phyloP scores from a whole-genome alignment of 208 protist genomes.

The Histomonas meleagridis region DNA sequence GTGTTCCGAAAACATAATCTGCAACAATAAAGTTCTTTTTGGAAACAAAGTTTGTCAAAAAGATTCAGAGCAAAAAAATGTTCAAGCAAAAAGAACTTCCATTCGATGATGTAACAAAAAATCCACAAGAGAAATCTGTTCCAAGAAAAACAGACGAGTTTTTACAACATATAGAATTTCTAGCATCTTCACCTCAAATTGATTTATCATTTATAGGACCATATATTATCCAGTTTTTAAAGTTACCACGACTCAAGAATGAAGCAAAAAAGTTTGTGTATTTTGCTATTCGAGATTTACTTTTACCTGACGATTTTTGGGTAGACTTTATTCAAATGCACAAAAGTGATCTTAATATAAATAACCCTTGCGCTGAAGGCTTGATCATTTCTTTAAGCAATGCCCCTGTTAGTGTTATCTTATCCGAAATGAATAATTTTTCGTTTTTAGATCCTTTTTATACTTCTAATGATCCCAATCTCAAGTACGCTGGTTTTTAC shows the following conservation, averaged over 20 bases:
- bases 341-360: not conserved
- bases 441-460: not conserved
- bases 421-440: not conserved
- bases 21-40: too few species aligned
- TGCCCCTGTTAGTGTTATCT: not conserved
- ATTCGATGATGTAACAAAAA: slow-evolving; percentile 14
- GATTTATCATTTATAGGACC: not conserved
- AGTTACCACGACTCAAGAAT: not conserved
- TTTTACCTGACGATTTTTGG: not conserved
- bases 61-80: too few species aligned
- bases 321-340: not conserved
- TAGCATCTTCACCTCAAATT: slow-evolving; percentile 1
- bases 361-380: not conserved
- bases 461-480: not conserved
- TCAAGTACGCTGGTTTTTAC: not conserved
- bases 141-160: not conserved
- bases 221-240: not conserved
- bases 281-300: not conserved
- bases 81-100: not conserved
- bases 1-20: too few species aligned
- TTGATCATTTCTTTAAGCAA: not conserved
- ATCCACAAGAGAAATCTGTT: not conserved
- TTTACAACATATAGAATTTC: not conserved
- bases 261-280: not conserved
- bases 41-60: too few species aligned